phyloP scores from a whole-genome alignment of 192 early-diverging fungal genomes.

The Thoreauomyces humboldtii region DNA sequence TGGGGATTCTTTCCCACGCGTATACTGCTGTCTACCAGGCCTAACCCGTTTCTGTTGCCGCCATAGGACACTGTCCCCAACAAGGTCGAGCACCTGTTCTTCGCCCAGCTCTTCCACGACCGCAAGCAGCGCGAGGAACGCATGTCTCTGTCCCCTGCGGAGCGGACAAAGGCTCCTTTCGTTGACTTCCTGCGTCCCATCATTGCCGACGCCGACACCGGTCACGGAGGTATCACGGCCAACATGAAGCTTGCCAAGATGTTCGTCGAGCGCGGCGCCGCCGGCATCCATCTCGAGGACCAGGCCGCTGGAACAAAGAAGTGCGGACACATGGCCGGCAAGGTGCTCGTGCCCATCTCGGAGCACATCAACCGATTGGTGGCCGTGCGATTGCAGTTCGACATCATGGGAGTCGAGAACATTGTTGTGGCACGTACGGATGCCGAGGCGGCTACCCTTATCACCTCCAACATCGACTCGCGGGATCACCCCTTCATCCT shows the following conservation, averaged over 20 bases:
- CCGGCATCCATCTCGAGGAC: slow-evolving; percentile 93
- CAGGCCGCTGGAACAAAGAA: slow-evolving; percentile 96
- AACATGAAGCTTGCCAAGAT: slow-evolving; percentile 96
- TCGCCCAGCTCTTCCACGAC: slow-evolving; percentile 96
- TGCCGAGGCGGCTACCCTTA: slow-evolving; percentile 93
- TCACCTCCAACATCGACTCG: slow-evolving; percentile 93
- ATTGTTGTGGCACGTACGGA: slow-evolving; percentile 93
- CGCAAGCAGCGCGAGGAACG: slow-evolving; percentile 92
- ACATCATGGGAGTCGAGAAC: slow-evolving; percentile 97
- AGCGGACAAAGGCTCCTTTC: slow-evolving; percentile 69
- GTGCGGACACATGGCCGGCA: slow-evolving; percentile 99
- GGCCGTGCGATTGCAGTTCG: slow-evolving; percentile 92
- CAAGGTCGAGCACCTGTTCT: slow-evolving; percentile 98
- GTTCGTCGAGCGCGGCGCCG: slow-evolving; percentile 95
- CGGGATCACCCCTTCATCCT: slow-evolving; percentile 96
- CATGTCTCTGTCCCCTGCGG: slow-evolving; percentile 58
- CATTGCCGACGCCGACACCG: slow-evolving; percentile 97
- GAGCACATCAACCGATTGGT: slow-evolving; percentile 97
- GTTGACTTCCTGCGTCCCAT: slow-evolving; percentile 92
- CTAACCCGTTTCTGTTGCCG: neutral
- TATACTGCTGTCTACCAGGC: no score
- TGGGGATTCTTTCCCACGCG: no score
- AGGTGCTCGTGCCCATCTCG: slow-evolving; percentile 95
- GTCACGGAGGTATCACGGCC: slow-evolving; percentile 97
- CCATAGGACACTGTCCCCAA: slow-evolving; percentile 78